A percentile compares a stretch with the other conserved stretches of the same genome.
These are phyloP conservation scores for Lonicera japonica DNA, from an alignment of 129 eudicot genomes.

Conservation along the genomic window DNA sequence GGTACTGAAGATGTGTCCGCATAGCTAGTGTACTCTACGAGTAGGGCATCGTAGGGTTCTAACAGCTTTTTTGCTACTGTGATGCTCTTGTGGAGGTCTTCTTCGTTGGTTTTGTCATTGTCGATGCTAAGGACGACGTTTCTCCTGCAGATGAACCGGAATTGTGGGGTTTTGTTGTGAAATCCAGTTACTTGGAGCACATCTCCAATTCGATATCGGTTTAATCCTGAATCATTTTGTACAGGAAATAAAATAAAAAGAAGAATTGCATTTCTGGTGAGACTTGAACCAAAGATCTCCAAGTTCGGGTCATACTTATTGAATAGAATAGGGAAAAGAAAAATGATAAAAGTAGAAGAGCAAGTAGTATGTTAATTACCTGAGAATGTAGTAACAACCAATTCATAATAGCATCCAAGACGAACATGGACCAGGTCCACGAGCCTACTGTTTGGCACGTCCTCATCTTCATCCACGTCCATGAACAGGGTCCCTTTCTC, in stretches of 20 bases:
- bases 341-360: no score
- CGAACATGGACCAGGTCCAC: slow-evolving; percentile 60
- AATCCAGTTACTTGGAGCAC: slow-evolving; percentile 92
- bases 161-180: slow-evolving; percentile 70
- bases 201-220: slow-evolving; percentile 81
- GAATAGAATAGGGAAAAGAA: neutral
- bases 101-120: slow-evolving; percentile 80
- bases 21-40: slow-evolving; percentile 80
- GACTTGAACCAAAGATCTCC: no score
- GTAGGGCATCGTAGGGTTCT: slow-evolving; percentile 66
- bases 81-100: slow-evolving; percentile 76
- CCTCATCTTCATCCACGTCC: slow-evolving; percentile 52
- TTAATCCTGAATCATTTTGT: slow-evolving; percentile 45
- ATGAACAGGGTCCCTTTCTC: slow-evolving; percentile 36
- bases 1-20: slow-evolving; percentile 83
- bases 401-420: slow-evolving; percentile 62
- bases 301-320: no score
- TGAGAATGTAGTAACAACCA: slow-evolving; percentile 83
- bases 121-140: slow-evolving; percentile 85
- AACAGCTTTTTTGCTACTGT: slow-evolving; percentile 50
- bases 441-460: slow-evolving; percentile 41
- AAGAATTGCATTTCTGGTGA: neutral
- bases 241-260: neutral
- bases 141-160: slow-evolving; percentile 79
- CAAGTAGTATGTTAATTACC: slow-evolving; percentile 23